phyloP scores from a whole-genome alignment of 352 stramenopile genomes.

The Globisporangium canariense region DNA sequence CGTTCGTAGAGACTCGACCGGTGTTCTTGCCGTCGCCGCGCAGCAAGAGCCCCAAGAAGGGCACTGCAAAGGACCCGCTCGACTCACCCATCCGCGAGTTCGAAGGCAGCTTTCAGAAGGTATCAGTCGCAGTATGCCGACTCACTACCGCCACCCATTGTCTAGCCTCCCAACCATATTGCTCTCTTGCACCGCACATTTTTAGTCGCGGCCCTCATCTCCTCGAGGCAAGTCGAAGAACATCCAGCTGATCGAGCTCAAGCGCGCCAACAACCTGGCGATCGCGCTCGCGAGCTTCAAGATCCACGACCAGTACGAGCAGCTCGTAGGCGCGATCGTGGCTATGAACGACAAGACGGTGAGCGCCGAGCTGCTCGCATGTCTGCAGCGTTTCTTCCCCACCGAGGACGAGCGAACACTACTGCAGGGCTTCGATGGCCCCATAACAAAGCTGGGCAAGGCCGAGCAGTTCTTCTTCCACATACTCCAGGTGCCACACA shows the following conservation, averaged over 20 bases:
- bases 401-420: slow-evolving; percentile 55
- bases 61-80: slow-evolving; percentile 13
- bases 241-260: slow-evolving; percentile 73
- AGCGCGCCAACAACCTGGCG: slow-evolving; percentile 77
- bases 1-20: slow-evolving; percentile 36
- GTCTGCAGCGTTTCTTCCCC: slow-evolving; percentile 75
- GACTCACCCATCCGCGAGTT: slow-evolving; percentile 9
- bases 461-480: slow-evolving; percentile 71
- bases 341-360: slow-evolving; percentile 56
- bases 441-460: slow-evolving; percentile 50
- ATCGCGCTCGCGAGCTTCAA: slow-evolving; percentile 77
- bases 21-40: slow-evolving; percentile 53
- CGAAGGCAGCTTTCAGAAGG: slow-evolving; percentile 60
- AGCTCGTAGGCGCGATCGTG: slow-evolving; percentile 57
- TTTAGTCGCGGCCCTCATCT: slow-evolving; percentile 58
- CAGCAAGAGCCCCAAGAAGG: slow-evolving; percentile 29
- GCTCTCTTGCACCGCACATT: neutral
- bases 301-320: slow-evolving; percentile 62
- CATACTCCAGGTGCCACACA: slow-evolving; percentile 54
- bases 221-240: slow-evolving; percentile 70
- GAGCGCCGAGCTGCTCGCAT: slow-evolving; percentile 57
- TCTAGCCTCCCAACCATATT: neutral
- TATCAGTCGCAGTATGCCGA: slow-evolving; percentile 12
- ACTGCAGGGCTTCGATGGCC: slow-evolving; percentile 41
- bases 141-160: neutral